Evolutionary conservation across 495 filamentous ascomycete species (phyloP).

Genomic region (Hypoxylon intermedium): DNA sequence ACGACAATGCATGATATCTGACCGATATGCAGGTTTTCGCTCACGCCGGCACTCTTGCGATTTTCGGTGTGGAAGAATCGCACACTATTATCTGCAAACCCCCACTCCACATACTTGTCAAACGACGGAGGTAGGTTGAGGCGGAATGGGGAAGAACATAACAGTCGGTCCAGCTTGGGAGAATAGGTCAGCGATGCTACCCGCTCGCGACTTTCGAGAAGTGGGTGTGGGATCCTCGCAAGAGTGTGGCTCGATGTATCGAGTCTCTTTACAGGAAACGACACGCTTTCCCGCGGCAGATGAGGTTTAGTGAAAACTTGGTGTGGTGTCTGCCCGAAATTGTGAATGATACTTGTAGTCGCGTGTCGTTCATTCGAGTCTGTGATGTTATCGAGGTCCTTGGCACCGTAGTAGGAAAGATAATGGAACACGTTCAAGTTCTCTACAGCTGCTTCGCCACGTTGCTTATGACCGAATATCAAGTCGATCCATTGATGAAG

Average conservation of each 20-base stretch:
- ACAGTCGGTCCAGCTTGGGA: constrained; percentile 77
- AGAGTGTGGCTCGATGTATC: constrained; percentile 81
- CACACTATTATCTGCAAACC: constrained; percentile 89
- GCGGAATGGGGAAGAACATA: constrained; percentile 82
- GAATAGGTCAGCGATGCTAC: constrained; percentile 82
- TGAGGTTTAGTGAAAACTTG: constrained; percentile 89
- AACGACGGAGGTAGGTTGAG: constrained; percentile 86
- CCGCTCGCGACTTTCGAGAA: constrained; percentile 81
- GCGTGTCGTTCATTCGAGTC: constrained; percentile 84
- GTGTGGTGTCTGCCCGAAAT: constrained; percentile 96
- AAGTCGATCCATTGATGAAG: constrained; percentile 97
- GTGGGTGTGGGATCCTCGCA: constrained; percentile 79
- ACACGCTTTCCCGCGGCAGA: constrained; percentile 70
- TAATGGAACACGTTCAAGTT: constrained; percentile 95
- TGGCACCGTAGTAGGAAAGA: constrained; percentile 91
- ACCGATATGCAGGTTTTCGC: constrained; percentile 90
- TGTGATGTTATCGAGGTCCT: constrained; percentile 87
- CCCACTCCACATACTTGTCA: constrained; percentile 96
- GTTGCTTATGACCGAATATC: constrained; percentile 93
- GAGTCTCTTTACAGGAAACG: constrained; percentile 68
- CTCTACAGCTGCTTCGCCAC: constrained; percentile 90
- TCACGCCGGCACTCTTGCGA: constrained; percentile 73
- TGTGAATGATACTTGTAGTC: constrained; percentile 95
- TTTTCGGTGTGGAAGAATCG: constrained; percentile 85
- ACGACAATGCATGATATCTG: constrained; percentile 83